A percentile compares a stretch with the other conserved stretches of the same genome.
Evolutionary conservation across 1,139 yeast species (phyloP).

Genomic region (Eremothecium gossypii): DNA sequence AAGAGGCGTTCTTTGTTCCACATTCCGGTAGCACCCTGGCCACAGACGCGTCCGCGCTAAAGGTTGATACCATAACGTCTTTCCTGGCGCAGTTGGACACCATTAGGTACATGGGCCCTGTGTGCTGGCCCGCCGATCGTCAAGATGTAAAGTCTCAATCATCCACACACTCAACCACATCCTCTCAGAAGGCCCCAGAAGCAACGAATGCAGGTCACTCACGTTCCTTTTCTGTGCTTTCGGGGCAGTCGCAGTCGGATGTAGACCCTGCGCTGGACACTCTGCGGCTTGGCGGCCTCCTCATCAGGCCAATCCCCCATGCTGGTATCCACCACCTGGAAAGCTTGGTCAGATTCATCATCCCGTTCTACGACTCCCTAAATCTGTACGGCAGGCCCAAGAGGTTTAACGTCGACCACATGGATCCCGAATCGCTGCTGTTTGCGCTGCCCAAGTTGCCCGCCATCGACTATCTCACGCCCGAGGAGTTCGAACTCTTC

Average conservation of each 20-base stretch:
- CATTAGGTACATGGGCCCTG: constrained; percentile 6
- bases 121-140: not conserved
- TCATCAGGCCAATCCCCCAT: constrained; percentile 27
- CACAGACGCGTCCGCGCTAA: not conserved
- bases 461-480: constrained; percentile 18
- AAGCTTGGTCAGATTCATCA: constrained; percentile 21
- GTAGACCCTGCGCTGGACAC: too few relatives aligned
- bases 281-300: constrained; percentile 7
- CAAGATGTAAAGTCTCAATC: too few relatives aligned
- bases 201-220: too few relatives aligned
- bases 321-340: constrained; percentile 24
- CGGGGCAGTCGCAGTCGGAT: constrained; percentile 1
- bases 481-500: constrained; percentile 11
- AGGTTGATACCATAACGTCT: constrained; percentile 3
- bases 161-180: too few relatives aligned
- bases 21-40: constrained; percentile 7
- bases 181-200: too few relatives aligned
- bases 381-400: constrained; percentile 26
- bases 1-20: constrained; percentile 21
- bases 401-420: constrained; percentile 18
- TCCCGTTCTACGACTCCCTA: constrained; percentile 25
- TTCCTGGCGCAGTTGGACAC: constrained; percentile 8
- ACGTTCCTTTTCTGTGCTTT: too few relatives aligned
- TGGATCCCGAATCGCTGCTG: constrained; percentile 20
- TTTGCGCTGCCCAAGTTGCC: constrained; percentile 27